Percentiles rank a stretch among this genome's conserved stretches.
These are phyloP conservation scores for Xylaria cubensis DNA, from an alignment of 495 filamentous ascomycete genomes.

Conservation along the genomic window DNA sequence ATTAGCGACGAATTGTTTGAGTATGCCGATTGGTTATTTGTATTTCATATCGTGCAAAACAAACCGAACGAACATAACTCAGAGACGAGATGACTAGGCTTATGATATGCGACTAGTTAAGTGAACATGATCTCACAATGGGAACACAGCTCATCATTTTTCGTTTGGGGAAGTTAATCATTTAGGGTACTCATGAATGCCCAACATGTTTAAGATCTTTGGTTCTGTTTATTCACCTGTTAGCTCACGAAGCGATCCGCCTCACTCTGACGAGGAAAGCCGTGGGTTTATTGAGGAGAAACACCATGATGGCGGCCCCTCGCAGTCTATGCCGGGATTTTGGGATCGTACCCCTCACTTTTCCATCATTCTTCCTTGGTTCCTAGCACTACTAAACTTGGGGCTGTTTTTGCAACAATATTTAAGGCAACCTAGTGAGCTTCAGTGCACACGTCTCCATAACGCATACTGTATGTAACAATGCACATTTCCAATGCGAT, in stretches of 20 bases:
- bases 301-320: neutral
- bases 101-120: too few species aligned
- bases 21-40: neutral
- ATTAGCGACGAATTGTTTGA: neutral
- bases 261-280: slow-evolving; percentile 9
- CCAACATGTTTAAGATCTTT: slow-evolving; percentile 12
- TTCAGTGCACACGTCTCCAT: slow-evolving; percentile 1
- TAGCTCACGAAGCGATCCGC: neutral
- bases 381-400: neutral
- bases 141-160: neutral
- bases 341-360: neutral
- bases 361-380: neutral
- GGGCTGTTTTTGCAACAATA: neutral
- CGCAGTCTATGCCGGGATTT: neutral
- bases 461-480: slow-evolving; percentile 12
- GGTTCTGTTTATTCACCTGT: neutral
- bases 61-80: too few species aligned
- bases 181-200: neutral
- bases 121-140: neutral
- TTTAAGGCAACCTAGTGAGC: neutral
- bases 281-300: neutral
- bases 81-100: neutral
- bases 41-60: neutral
- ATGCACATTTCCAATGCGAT: neutral
- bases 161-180: neutral